Conservation (phyloP, 441 rosid species). For the Brassica hybrid region DNA sequence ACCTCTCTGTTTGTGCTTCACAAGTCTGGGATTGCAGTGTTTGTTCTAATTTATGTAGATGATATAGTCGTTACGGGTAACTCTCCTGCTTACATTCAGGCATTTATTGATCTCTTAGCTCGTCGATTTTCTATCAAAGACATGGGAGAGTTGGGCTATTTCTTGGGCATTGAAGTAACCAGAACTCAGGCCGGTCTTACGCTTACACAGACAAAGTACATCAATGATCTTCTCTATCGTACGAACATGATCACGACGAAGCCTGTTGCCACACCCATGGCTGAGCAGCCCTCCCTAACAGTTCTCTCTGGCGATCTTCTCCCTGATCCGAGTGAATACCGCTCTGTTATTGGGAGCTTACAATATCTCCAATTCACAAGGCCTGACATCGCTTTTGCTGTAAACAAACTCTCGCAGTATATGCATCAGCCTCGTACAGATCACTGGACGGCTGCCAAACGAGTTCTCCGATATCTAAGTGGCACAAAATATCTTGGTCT, state of each 20-base stretch:
- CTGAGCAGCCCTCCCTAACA: not conserved
- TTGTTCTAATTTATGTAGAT: not conserved
- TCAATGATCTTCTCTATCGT: not conserved
- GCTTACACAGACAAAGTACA: not conserved
- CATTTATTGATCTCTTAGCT: not conserved
- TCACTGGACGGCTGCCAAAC: too few relatives aligned
- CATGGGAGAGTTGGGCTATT: not conserved
- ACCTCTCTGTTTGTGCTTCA: not conserved
- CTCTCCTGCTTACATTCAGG: not conserved
- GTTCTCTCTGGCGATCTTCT: too few relatives aligned
- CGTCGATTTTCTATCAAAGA: not conserved
- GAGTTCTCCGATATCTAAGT: too few relatives aligned
- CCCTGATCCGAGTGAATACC: too few relatives aligned
- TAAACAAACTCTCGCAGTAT: too few relatives aligned
- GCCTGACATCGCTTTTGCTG: too few relatives aligned
- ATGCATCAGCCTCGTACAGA: too few relatives aligned
- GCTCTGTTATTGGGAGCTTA: too few relatives aligned
- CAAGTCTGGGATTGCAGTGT: not conserved
- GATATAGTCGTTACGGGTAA: not conserved
- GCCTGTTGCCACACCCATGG: not conserved
- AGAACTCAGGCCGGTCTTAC: not conserved
- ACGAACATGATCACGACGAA: not conserved
- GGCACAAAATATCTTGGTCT: too few relatives aligned
- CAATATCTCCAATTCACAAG: too few relatives aligned
- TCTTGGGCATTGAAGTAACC: not conserved